Percentiles rank a stretch among this genome's conserved stretches.
phyloP scores from a whole-genome alignment of 176 grass and related monocot species.

The Sorghum bicolor region Sorghum_bicolor_NCBIv3 NC_012877.2:7409501-7410000 shows the following conservation, averaged over 20 bases:
- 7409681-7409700: no score
- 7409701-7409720: no score
- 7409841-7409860: background rate
- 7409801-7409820: background rate
- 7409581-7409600: no score
- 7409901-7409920: background rate
- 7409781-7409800: background rate
- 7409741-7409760: background rate
- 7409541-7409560: no score
- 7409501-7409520: no score
- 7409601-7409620: no score
- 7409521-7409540: no score
- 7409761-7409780: background rate
- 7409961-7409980: background rate
- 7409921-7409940: background rate
- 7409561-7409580: no score
- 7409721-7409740: no score
- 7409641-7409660: accelerated
- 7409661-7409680: no score
- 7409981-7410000: background rate
- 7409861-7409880: background rate
- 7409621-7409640: no score
- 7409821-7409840: background rate
- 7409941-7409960: background rate
- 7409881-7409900: background rate